A percentile compares a stretch with the other conserved stretches of the same genome.
Evolutionary conservation across 371 early-diverging fungal species (phyloP).

Genomic region (Furculomyces boomerangus): DNA sequence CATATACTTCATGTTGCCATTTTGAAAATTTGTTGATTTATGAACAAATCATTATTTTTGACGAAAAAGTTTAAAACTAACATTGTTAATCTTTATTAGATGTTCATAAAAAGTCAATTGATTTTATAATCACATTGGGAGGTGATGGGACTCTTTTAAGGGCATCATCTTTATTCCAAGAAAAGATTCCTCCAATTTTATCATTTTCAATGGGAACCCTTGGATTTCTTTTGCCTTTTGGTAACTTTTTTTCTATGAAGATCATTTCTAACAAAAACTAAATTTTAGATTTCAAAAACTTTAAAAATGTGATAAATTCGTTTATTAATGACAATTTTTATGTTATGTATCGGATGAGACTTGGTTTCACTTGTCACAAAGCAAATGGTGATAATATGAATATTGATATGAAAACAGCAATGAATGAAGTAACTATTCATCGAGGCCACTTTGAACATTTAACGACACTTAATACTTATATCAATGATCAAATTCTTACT

Average conservation of each 20-base stretch:
- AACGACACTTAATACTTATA: constrained; percentile 54
- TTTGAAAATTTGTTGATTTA: not conserved
- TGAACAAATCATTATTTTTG: not conserved
- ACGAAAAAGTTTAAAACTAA: not conserved
- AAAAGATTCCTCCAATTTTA: constrained; percentile 68
- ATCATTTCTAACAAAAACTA: not conserved
- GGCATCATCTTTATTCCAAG: constrained; percentile 63
- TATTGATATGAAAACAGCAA: constrained; percentile 28
- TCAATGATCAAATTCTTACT: constrained; percentile 62
- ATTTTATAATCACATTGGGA: constrained; percentile 82
- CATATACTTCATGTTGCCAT: not conserved
- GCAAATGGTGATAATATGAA: constrained; percentile 18
- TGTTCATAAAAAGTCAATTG: constrained; percentile 29
- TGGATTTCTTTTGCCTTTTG: constrained; percentile 78
- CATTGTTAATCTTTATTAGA: not conserved
- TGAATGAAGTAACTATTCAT: constrained; percentile 81
- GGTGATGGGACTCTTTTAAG: constrained; percentile 94
- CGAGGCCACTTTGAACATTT: constrained; percentile 73
- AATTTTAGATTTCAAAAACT: constrained; percentile 14
- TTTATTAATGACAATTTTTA: constrained; percentile 40
- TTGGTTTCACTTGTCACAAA: constrained; percentile 45
- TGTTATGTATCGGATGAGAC: constrained; percentile 51
- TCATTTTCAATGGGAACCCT: constrained; percentile 84
- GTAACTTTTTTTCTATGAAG: constrained; percentile 34
- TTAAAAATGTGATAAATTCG: constrained; percentile 8